These are phyloP conservation scores for Sclerotiophoma versabilis DNA, from an alignment of 2,329 filamentous ascomycete genomes.

Conservation along the genomic window DNA sequence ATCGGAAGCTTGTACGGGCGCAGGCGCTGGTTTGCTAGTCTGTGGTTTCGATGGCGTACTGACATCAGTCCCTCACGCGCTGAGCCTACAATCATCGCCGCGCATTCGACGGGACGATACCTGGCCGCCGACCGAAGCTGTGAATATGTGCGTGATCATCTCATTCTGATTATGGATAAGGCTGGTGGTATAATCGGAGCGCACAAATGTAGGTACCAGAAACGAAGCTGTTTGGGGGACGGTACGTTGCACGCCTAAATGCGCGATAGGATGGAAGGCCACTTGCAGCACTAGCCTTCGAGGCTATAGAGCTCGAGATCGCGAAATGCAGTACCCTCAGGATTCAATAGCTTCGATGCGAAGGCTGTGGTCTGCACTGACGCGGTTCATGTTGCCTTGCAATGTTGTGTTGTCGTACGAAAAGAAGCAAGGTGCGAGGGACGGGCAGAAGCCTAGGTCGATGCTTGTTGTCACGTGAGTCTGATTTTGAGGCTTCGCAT, in stretches of 20 bases:
- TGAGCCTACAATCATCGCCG: background rate
- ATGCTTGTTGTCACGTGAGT: background rate
- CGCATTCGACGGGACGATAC: background rate
- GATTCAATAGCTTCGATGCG: background rate
- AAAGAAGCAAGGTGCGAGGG: background rate
- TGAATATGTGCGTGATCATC: background rate
- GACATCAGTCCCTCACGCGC: background rate
- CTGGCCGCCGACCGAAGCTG: background rate
- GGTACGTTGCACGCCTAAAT: slow-evolving; percentile 1
- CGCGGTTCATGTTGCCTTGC: background rate
- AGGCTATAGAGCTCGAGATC: background rate
- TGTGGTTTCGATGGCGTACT: slow-evolving; percentile 2
- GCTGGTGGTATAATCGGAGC: background rate
- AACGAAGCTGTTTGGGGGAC: background rate
- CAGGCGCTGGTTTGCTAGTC: background rate
- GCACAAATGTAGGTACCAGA: slow-evolving; percentile 24
- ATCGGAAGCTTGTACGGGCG: background rate
- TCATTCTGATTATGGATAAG: background rate
- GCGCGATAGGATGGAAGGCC: slow-evolving; percentile 12
- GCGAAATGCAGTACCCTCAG: background rate
- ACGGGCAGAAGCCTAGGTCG: background rate
- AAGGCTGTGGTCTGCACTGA: background rate
- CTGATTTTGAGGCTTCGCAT: background rate
- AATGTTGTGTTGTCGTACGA: background rate
- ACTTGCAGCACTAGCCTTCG: slow-evolving; percentile 1